A percentile compares a stretch with the other conserved stretches of the same genome.
Conservation (phyloP, 2,329 filamentous ascomycete species). For the Fusarium piperis region DNA sequence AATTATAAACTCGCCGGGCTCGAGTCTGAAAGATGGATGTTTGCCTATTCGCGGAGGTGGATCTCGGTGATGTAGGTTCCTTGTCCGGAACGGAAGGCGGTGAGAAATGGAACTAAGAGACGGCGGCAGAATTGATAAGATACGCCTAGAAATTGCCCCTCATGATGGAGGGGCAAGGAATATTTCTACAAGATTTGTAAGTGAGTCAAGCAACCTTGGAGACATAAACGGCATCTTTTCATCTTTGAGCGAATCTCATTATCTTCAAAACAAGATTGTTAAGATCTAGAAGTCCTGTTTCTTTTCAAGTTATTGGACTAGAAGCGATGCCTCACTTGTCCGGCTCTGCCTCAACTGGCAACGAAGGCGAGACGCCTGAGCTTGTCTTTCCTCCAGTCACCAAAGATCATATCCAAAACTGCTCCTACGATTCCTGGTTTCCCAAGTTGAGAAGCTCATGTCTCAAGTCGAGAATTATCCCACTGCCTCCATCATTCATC, state of each 20-base stretch:
- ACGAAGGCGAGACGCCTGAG: slow-evolving; percentile 31
- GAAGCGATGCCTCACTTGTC: slow-evolving; percentile 49
- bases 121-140: slow-evolving; percentile 29
- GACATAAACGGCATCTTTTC: background rate
- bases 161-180: slow-evolving; percentile 32
- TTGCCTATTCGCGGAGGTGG: slow-evolving; percentile 16
- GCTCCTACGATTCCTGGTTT: slow-evolving; percentile 94
- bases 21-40: background rate
- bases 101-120: background rate
- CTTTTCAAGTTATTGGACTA: background rate
- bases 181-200: slow-evolving; percentile 34
- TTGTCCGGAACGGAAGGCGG: background rate
- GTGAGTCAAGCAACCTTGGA: slow-evolving; percentile 27
- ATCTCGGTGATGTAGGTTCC: slow-evolving; percentile 27
- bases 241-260: background rate
- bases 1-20: background rate
- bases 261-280: background rate
- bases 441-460: slow-evolving; percentile 82
- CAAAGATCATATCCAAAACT: slow-evolving; percentile 89
- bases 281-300: background rate
- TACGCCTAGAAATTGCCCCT: slow-evolving; percentile 24
- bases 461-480: slow-evolving; percentile 86
- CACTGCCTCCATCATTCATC: slow-evolving; percentile 78
- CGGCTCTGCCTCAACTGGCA: slow-evolving; percentile 8
- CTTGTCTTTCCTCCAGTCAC: slow-evolving; percentile 84